These are phyloP conservation scores for Sphaceloma murrayae DNA, from an alignment of 2,329 filamentous ascomycete species.

Conservation along the genomic window DNA sequence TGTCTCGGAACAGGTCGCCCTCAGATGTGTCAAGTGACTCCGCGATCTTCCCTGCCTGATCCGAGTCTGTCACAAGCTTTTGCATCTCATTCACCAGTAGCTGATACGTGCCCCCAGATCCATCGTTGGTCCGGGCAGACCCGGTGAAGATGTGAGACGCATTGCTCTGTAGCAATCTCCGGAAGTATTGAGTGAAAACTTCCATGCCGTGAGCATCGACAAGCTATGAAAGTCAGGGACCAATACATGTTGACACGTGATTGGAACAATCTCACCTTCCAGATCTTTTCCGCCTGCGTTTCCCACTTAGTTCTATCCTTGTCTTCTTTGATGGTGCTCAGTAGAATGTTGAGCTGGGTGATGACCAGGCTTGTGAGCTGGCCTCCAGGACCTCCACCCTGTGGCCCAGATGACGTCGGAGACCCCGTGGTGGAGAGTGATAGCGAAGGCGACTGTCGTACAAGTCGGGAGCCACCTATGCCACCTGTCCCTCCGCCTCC, in stretches of 20 bases:
- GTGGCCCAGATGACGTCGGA: conserved; percentile 36
- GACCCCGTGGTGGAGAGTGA: conserved; percentile 47
- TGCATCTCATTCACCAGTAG: conserved; percentile 75
- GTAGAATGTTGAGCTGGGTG: conserved; percentile 86
- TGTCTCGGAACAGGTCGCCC: conserved; percentile 89
- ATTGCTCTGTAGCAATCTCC: conserved; percentile 84
- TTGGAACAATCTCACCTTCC: conserved; percentile 56
- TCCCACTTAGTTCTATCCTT: conserved; percentile 89
- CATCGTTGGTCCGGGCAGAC: conserved; percentile 39
- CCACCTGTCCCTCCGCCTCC: conserved; percentile 44
- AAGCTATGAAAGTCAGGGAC: conserved; percentile 62
- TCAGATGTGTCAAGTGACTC: conserved; percentile 85
- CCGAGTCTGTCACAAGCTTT: conserved; percentile 69
- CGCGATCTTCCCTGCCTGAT: conserved; percentile 82
- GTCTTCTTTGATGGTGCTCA: conserved; percentile 92
- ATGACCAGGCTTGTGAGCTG: conserved; percentile 82
- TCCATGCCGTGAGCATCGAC: conserved; percentile 99
- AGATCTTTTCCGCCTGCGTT: conserved; percentile 79
- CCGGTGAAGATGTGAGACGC: conserved; percentile 83
- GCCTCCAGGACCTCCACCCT: conserved; percentile 34
- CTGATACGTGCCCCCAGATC: conserved; percentile 73
- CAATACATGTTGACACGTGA: no score
- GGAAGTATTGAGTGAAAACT: conserved; percentile 92
- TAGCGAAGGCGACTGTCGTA: conserved; percentile 51
- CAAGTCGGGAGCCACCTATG: conserved; percentile 47